A percentile compares a stretch with the other conserved stretches of the same genome.
Conservation (phyloP, 768 basidiomycete species). For the Rhodotorula graminis region DNA sequence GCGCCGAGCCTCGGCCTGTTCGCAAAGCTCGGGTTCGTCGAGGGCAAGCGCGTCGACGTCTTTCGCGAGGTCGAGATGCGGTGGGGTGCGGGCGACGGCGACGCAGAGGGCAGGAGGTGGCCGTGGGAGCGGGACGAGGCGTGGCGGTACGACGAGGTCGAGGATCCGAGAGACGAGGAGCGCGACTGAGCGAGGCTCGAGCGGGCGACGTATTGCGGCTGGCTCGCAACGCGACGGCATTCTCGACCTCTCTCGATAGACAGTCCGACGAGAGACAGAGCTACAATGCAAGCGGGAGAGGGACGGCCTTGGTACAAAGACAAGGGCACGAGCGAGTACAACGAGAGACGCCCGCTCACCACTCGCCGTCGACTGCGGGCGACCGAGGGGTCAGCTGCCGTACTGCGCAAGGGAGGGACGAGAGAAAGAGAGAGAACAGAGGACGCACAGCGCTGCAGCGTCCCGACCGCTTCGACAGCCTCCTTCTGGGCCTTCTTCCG, state of each 20-base stretch:
- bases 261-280: neutral
- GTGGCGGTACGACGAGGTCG: conserved; percentile 10
- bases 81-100: conserved; percentile 15
- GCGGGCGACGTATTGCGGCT: neutral
- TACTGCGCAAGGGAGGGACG: neutral
- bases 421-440: no score
- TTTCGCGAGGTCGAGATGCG: conserved; percentile 84
- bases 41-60: conserved; percentile 64
- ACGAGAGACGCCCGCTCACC: conserved; percentile 2
- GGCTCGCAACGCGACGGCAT: no score
- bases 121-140: conserved; percentile 16
- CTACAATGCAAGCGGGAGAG: neutral
- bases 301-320: no score
- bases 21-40: conserved; percentile 65
- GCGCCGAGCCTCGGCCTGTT: conserved; percentile 67
- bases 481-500: conserved; percentile 97
- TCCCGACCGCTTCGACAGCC: conserved; percentile 73
- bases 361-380: conserved; percentile 29
- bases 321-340: neutral
- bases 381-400: neutral
- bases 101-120: neutral
- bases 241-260: neutral
- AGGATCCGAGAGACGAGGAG: conserved; percentile 20
- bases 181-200: conserved; percentile 9
- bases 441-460: conserved; percentile 75